A percentile compares a stretch with the other conserved stretches of the same genome.
These are phyloP conservation scores for Schizophyllum commune DNA, from an alignment of 1,284 basidiomycete species.

Conservation along the genomic window DNA sequence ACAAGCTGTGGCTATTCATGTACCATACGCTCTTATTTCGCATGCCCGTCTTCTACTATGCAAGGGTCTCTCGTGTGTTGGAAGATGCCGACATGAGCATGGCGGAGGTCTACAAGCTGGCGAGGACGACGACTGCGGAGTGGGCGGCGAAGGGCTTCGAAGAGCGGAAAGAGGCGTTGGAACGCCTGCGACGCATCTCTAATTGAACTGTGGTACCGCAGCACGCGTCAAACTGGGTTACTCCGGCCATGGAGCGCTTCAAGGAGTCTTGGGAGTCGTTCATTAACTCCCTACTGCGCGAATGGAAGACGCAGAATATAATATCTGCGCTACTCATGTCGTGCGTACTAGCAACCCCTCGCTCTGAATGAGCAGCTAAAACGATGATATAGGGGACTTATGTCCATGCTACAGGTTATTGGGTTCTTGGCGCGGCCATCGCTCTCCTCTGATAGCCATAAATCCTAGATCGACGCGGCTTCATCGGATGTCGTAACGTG, in stretches of 20 bases:
- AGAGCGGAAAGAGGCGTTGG: not conserved
- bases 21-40: slow-evolving; percentile 51
- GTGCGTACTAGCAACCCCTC: slow-evolving; percentile 28
- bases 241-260: slow-evolving; percentile 42
- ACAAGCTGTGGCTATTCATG: too few species aligned
- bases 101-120: slow-evolving; percentile 32
- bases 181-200: not conserved
- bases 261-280: slow-evolving; percentile 68
- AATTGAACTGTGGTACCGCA: not conserved
- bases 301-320: slow-evolving; percentile 75
- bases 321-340: slow-evolving; percentile 64
- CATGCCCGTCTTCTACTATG: slow-evolving; percentile 55
- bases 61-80: slow-evolving; percentile 52
- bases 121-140: not conserved
- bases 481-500: slow-evolving; percentile 41
- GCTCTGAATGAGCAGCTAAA: not conserved
- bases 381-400: slow-evolving; percentile 43
- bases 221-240: not conserved
- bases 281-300: slow-evolving; percentile 58
- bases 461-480: slow-evolving; percentile 42
- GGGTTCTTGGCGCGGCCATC: not conserved
- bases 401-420: slow-evolving; percentile 56
- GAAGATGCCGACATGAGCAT: slow-evolving; percentile 55
- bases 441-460: slow-evolving; percentile 48
- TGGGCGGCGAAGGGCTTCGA: not conserved